Evolutionary conservation across 306 rosid genomes (phyloP).

Genomic region (Leucaena leucocephala): DNA sequence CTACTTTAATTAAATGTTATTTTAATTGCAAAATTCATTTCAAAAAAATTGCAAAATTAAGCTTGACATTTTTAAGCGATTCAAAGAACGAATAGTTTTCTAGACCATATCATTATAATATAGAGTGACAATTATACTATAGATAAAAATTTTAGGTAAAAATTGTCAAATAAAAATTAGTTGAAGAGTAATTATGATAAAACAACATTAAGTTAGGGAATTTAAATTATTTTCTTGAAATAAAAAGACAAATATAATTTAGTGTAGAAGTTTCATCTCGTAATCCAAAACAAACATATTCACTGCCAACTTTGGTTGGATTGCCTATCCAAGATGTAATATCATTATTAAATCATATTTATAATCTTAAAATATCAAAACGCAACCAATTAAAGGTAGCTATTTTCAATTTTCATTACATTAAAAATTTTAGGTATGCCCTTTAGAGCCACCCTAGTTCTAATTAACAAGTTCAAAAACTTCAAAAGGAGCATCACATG

Average conservation of each 20-base stretch:
- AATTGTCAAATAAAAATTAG: background rate
- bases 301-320: background rate
- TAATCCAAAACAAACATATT: background rate
- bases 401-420: background rate
- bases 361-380: background rate
- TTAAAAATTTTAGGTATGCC: background rate
- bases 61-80: too few relatives aligned
- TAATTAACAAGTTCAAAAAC: background rate
- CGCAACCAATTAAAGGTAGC: background rate
- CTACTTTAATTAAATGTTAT: background rate
- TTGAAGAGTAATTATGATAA: background rate
- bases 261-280: background rate
- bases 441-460: background rate
- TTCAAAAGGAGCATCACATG: constrained; percentile 23
- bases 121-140: too few relatives aligned
- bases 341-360: background rate
- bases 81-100: too few relatives aligned
- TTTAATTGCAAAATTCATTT: background rate
- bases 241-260: background rate
- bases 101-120: too few relatives aligned
- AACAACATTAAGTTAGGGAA: background rate
- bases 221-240: background rate
- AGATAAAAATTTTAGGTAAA: background rate
- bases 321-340: constrained; percentile 29
- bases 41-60: too few relatives aligned